These are phyloP conservation scores for Botryotinia convoluta DNA, from an alignment of 2,329 filamentous ascomycete species.

Conservation along the genomic window DNA sequence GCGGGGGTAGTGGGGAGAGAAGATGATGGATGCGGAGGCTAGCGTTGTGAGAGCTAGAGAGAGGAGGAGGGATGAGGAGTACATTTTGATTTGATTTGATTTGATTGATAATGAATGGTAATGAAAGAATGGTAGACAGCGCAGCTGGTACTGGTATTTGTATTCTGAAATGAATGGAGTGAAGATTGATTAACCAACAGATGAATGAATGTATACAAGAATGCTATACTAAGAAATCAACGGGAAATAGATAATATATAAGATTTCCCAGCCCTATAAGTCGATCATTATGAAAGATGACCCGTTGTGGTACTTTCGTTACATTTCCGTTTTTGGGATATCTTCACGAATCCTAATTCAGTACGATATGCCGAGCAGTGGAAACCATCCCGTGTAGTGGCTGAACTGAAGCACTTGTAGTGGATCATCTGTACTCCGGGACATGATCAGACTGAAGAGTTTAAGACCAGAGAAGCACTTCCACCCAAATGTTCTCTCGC, in stretches of 20 bases:
- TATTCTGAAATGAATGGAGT: not conserved
- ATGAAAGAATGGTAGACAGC: not conserved
- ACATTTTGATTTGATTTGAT: not conserved
- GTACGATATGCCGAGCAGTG: not conserved
- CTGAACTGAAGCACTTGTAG: not conserved
- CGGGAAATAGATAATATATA: not conserved
- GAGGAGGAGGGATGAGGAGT: not conserved
- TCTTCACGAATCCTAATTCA: not conserved
- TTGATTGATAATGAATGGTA: not conserved
- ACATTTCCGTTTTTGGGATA: not conserved
- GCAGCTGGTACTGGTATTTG: not conserved
- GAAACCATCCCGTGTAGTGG: not conserved
- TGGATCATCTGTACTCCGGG: not conserved
- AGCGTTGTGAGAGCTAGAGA: not conserved
- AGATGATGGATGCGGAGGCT: not conserved
- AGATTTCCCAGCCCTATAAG: not conserved
- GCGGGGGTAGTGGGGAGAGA: not conserved
- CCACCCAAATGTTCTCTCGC: not conserved
- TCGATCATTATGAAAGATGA: not conserved
- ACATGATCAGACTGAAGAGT: not conserved
- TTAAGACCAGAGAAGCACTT: not conserved
- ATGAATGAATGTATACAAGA: not conserved
- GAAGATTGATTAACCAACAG: not conserved
- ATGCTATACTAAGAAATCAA: not conserved
- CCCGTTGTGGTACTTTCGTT: not conserved